phyloP scores from a whole-genome alignment of 2,329 filamentous ascomycete species.

The Sphaerulina musiva region DNA sequence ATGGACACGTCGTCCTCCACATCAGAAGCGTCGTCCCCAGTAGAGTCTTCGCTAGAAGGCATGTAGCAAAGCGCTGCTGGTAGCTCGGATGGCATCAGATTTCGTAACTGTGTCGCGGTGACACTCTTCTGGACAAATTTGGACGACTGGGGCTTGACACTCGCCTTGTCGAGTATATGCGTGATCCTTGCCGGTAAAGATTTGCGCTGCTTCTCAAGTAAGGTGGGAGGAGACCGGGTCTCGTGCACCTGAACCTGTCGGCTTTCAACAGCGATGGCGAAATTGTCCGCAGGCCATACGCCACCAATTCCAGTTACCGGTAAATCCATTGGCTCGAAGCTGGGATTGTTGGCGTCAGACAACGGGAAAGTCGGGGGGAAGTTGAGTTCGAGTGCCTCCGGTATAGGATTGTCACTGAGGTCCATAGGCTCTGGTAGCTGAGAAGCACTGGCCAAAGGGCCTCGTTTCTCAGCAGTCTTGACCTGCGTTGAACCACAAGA shows the following conservation, averaged over 20 bases:
- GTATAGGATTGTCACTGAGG: slow-evolving; percentile 34
- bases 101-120: slow-evolving; percentile 59
- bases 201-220: slow-evolving; percentile 22
- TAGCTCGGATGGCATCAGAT: slow-evolving; percentile 46
- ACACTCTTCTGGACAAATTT: slow-evolving; percentile 57
- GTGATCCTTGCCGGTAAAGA: slow-evolving; percentile 30
- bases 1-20: slow-evolving; percentile 30
- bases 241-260: slow-evolving; percentile 24
- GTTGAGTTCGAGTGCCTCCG: slow-evolving; percentile 31
- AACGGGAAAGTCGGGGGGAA: slow-evolving; percentile 35
- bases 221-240: slow-evolving; percentile 2
- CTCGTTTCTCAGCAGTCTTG: slow-evolving; percentile 27
- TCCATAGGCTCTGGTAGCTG: slow-evolving; percentile 33
- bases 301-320: slow-evolving; percentile 53
- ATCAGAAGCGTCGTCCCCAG: slow-evolving; percentile 35
- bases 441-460: slow-evolving; percentile 26
- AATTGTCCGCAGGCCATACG: slow-evolving; percentile 52
- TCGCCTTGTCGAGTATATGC: slow-evolving; percentile 27
- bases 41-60: slow-evolving; percentile 34
- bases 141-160: slow-evolving; percentile 8
- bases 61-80: slow-evolving; percentile 42
- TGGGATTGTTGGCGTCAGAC: slow-evolving; percentile 1
- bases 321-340: slow-evolving; percentile 34
- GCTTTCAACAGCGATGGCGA: slow-evolving; percentile 46
- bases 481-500: not conserved